A percentile compares a stretch with the other conserved stretches of the same genome.
These are phyloP conservation scores for Colletotrichum echinochloae DNA, from an alignment of 2,329 filamentous ascomycete genomes.

Conservation along the genomic window DNA sequence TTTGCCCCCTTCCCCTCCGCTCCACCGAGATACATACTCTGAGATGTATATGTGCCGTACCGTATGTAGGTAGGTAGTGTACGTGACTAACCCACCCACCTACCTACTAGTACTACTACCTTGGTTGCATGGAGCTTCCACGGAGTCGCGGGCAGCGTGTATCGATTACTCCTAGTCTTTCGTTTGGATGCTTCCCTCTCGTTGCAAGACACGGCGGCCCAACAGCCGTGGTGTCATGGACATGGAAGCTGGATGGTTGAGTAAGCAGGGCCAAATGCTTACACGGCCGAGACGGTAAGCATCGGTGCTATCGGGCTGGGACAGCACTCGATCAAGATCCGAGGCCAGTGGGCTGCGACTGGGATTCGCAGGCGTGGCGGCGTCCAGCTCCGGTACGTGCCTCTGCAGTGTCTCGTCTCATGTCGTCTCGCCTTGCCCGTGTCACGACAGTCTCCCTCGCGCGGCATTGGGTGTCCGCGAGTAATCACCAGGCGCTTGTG, in stretches of 20 bases:
- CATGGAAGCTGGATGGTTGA: neutral
- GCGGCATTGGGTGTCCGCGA: constrained; percentile 17
- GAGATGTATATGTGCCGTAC: neutral
- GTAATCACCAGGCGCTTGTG: constrained; percentile 10
- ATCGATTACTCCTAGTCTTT: neutral
- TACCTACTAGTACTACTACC: too few relatives aligned
- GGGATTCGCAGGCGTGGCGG: neutral
- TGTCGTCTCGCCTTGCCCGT: constrained; percentile 29
- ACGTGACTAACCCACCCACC: neutral
- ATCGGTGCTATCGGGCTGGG: neutral
- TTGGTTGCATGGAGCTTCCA: constrained; percentile 12
- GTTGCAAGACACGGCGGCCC: neutral
- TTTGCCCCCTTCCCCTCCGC: neutral
- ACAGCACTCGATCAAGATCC: neutral
- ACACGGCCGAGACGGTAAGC: neutral
- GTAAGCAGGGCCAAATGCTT: constrained; percentile 15
- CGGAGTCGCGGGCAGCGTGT: neutral
- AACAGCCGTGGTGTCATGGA: neutral
- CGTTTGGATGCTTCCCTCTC: neutral
- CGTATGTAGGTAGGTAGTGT: neutral
- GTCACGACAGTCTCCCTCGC: constrained; percentile 27
- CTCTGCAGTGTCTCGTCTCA: constrained; percentile 38
- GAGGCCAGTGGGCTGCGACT: neutral
- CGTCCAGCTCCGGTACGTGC: constrained; percentile 20
- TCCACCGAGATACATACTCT: constrained; percentile 4